Evolutionary conservation across 768 basidiomycete genomes (phyloP), one percentile per base, ranked within the genome.

Genomic region (Lanmaoa pseudosensibilis): DNA sequence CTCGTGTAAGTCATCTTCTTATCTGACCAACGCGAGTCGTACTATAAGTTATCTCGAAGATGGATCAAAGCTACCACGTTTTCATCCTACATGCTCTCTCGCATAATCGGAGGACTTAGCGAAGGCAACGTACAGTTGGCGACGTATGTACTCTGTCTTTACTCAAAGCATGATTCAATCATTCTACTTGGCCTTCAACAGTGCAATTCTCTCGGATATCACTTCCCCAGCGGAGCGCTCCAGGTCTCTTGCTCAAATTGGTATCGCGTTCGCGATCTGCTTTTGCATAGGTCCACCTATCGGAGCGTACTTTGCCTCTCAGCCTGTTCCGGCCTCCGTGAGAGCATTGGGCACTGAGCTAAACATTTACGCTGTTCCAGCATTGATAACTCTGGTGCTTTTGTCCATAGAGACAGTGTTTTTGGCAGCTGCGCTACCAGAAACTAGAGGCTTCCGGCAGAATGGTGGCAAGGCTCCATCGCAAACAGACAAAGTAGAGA

Each of bases 81-180:
- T 70, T 90, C 88, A 1, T 87, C 90, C 0, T 98, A 92, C 69
- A 80, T 94, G 78, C 82, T 95, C 25, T 94, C 94, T 10, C 84
- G 96, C 15, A 78, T 98, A 6, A 85, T 98, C 36, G 95, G 95
- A 11, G 96, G 96, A 4, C 77, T 98, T 10, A 93, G 91, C 65
- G 96, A 99, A 76, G 96, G 96, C 44, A 99, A 99, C 67, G 96
- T 98, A 12, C 96, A 99, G 69, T 78, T 99, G 44, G 90, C 92
- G 45, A 94, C 94, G 94, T 94, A 67, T 63, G 88, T 80, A 33
- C 46, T 25, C 33, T 36, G n/a, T 23, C 9, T 18, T 59, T 32
- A 32, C 25, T 41, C 19, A 3, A n/a, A 15, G 11, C 13, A 4
- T 5, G 3, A 34, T 39, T 30, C 27, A 3, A 16, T 41, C 8